Base-by-base conservation (phyloP, 371 early-diverging fungal species). In the Syncephalis plumigaleata region DNA sequence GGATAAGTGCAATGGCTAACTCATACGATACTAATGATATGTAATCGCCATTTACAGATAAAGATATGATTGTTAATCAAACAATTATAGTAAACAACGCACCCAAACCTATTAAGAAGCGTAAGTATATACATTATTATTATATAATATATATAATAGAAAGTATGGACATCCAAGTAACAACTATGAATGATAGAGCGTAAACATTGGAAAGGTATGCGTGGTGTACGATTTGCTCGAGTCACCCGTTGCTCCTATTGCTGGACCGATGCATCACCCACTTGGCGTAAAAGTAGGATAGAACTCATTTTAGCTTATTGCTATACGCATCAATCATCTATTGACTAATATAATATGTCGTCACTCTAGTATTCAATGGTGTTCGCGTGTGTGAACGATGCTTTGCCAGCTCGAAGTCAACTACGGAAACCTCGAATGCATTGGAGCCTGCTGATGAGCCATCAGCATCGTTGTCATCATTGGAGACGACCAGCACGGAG, bases 201-300 rank as follows among this genome's bases (percentile, higher is more conserved):
- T 31, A 31, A 31, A 31, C 31, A 31, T 31, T 31, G 31, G 31
- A 31, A 57, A 63, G 31, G 60, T 61, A 3, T 55, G 62, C 40
- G 55, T 50, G n/a, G 51, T 48, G 0, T 27, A 45, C 2, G 36
- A 44, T 31, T 31, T 31, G 31, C 31, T 7, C 31, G 31, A 7
- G 31, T 31, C 4, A 31, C 31, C 63, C 57, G 68, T 58, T 68
- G 68, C 39, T 63, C 68, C 1, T 64, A 65, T 36, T 68, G 68
- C 46, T 64, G 64, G 64, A 56, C 66, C 2, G 49, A 55, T 1
- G 56, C 58, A 9, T 64, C 68, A 2, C 39, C 55, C n/a, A 57
- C 54, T 40, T 68, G 68, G 68, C 51, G 68, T 36, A 67, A 67
- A 53, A 63, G 67, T 64, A 52, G 15, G 23, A 27, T 11, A 9